These are phyloP conservation scores for Acacia melanoxylon DNA, from an alignment of 306 rosid species.

Conservation along the genomic window DNA sequence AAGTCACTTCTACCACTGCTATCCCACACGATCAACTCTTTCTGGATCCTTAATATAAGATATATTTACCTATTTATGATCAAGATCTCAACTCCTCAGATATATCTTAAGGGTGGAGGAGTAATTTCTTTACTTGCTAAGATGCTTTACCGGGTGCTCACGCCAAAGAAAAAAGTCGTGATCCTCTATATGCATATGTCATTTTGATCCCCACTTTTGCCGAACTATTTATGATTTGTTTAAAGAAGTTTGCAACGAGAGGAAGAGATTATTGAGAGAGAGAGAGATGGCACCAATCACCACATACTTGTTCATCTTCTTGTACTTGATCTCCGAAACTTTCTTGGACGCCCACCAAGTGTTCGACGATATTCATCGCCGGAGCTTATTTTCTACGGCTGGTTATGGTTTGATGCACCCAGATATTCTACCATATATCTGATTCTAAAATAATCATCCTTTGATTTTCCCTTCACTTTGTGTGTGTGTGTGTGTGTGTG, in stretches of 20 bases:
- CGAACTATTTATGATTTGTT: background rate
- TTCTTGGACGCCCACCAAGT: background rate
- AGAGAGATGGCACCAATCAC: background rate
- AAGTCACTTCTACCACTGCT: too few relatives aligned
- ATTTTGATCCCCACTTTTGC: background rate
- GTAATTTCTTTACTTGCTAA: too few relatives aligned
- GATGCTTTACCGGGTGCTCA: background rate
- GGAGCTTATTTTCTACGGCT: background rate
- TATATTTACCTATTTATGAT: too few relatives aligned
- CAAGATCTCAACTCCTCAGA: accelerated
- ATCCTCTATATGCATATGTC: background rate
- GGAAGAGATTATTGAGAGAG: background rate
- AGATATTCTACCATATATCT: background rate
- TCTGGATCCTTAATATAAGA: too few relatives aligned
- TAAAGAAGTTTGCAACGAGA: background rate
- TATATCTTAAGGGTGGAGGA: too few relatives aligned
- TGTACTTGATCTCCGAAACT: background rate
- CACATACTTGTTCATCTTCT: background rate
- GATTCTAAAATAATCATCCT: background rate
- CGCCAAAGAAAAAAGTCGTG: too few relatives aligned
- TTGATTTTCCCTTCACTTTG: too few relatives aligned
- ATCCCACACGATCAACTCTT: too few relatives aligned
- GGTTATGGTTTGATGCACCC: background rate
- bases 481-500: too few relatives aligned
- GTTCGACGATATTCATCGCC: background rate